Conservation (phyloP, 768 basidiomycete species). For the Phaeotremella skinneri region DNA sequence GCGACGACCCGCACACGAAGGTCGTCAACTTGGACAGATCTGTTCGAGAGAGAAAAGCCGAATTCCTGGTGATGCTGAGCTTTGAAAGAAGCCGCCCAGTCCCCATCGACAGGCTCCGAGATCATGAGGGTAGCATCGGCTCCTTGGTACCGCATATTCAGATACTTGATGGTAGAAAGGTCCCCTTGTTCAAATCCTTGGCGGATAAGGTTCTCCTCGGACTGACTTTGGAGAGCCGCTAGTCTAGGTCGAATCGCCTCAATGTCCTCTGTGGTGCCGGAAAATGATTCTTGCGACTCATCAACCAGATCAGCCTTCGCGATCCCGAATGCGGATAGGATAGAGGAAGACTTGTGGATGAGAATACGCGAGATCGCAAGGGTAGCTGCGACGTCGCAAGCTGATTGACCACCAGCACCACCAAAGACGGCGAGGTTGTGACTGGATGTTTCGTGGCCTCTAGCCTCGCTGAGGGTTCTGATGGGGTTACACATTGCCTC, state of each 20-base stretch:
- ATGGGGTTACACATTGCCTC: conserved; percentile 30
- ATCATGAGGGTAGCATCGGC: conserved; percentile 8
- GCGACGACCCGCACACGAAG: neutral
- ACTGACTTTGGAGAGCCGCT: neutral
- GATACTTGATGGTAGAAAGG: neutral
- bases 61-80: conserved; percentile 5
- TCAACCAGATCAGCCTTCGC: conserved; percentile 10
- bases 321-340: conserved; percentile 18
- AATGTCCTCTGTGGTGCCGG: conserved; percentile 8
- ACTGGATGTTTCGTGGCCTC: conserved; percentile 26
- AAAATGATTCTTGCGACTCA: conserved; percentile 9
- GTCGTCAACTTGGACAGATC: conserved; percentile 1
- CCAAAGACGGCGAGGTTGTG: conserved; percentile 61
- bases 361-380: conserved; percentile 1
- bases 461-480: conserved; percentile 28
- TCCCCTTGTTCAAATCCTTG: neutral
- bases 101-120: conserved; percentile 2
- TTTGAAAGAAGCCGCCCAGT: neutral
- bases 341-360: conserved; percentile 8
- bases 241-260: neutral
- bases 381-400: conserved; percentile 19
- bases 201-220: neutral
- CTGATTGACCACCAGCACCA: conserved; percentile 55
- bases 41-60: neutral
- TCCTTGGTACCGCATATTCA: conserved; percentile 8